A percentile compares a stretch with the other conserved stretches of the same genome.
These are phyloP conservation scores for Botrytis deweyae DNA, from an alignment of 2,329 filamentous ascomycete genomes.

Conservation along the genomic window DNA sequence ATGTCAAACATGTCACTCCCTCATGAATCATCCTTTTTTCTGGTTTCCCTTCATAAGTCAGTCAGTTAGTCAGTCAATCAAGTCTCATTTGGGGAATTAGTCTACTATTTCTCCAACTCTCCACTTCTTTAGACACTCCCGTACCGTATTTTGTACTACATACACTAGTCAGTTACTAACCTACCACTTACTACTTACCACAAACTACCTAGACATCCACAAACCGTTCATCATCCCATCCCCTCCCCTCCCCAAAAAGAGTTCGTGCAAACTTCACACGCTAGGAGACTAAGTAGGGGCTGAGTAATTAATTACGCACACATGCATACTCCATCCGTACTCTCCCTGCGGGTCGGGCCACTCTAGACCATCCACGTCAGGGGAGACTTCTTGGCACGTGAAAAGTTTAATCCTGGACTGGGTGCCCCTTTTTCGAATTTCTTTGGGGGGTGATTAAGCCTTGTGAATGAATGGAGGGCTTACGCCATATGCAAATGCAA, in stretches of 20 bases:
- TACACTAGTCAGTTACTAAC: not conserved
- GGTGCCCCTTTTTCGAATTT: not conserved
- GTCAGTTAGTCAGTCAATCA: not conserved
- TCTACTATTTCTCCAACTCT: not conserved
- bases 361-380: not conserved
- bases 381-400: not conserved
- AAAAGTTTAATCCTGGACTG: not conserved
- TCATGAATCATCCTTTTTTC: no score
- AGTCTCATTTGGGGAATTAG: not conserved
- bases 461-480: not conserved
- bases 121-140: not conserved
- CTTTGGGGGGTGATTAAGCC: not conserved
- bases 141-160: not conserved
- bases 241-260: not conserved
- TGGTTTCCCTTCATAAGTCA: not conserved
- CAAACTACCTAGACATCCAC: not conserved
- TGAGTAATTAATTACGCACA: not conserved
- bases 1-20: not conserved
- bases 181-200: not conserved
- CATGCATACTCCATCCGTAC: not conserved
- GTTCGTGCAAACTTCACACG: not conserved
- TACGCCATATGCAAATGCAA: not conserved
- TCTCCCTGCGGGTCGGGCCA: slow-evolving; percentile 6
- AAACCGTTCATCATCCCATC: not conserved
- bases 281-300: not conserved